Percentiles rank a stretch among this genome's conserved stretches.
phyloP scores from a whole-genome alignment of 805 yeast genomes.

The Lachancea sp. region DNA sequence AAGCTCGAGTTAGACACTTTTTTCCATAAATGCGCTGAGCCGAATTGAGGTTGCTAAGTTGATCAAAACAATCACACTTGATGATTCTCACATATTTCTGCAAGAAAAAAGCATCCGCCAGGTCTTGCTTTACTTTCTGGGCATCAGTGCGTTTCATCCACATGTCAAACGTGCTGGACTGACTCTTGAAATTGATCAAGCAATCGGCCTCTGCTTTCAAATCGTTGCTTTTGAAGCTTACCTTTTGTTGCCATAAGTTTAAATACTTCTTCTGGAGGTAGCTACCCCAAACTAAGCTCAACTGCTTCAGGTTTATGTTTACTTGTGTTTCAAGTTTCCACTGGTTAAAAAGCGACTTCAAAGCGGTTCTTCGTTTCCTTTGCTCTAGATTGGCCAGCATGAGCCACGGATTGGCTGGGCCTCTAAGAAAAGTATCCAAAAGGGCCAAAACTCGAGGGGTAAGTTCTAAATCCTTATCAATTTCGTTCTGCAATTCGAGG shows the following conservation, averaged over 20 bases:
- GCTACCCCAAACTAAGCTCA: slow-evolving; percentile 15
- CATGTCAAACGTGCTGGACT: slow-evolving; percentile 16
- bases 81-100: slow-evolving; percentile 16
- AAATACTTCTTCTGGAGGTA: slow-evolving; percentile 13
- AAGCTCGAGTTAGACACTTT: background rate
- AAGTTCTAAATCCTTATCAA: slow-evolving; percentile 16
- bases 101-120: slow-evolving; percentile 24
- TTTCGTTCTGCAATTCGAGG: slow-evolving; percentile 18
- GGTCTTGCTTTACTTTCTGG: slow-evolving; percentile 13
- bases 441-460: slow-evolving; percentile 4
- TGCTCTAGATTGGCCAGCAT: slow-evolving; percentile 20
- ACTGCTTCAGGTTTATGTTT: slow-evolving; percentile 11
- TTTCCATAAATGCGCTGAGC: background rate
- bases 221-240: background rate
- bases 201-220: slow-evolving; percentile 14
- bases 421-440: slow-evolving; percentile 15
- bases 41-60: background rate
- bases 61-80: background rate
- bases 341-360: slow-evolving; percentile 11
- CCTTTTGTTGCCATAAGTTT: slow-evolving; percentile 12
- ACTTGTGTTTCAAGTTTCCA: slow-evolving; percentile 17
- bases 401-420: slow-evolving; percentile 24
- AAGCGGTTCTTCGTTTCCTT: slow-evolving; percentile 6
- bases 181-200: slow-evolving; percentile 14
- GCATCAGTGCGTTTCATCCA: slow-evolving; percentile 16